Evolutionary conservation across 2,329 filamentous ascomycete genomes (phyloP).

Genomic region (Fusarium compactum): DNA sequence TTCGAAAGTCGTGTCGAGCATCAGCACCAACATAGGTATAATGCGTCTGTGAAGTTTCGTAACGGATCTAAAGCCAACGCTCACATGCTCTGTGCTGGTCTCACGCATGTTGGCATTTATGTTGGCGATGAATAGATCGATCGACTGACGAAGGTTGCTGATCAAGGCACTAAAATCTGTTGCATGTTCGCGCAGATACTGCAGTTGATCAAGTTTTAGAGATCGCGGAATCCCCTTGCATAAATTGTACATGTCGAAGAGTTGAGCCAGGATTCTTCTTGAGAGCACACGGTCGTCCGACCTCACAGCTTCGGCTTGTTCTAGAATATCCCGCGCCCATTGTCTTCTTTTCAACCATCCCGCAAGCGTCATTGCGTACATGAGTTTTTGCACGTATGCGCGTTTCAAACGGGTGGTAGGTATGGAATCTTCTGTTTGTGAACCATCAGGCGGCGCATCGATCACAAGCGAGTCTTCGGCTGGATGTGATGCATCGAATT

Average conservation of each 20-base stretch:
- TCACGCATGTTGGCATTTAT: conserved; percentile 14
- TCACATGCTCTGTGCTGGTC: neutral
- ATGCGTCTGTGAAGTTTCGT: conserved; percentile 32
- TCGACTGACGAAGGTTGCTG: conserved; percentile 13
- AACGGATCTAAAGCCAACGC: conserved; percentile 7
- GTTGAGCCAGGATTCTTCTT: conserved; percentile 22
- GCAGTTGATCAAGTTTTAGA: conserved; percentile 24
- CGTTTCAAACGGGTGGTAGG: conserved; percentile 19
- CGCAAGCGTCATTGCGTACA: conserved; percentile 7
- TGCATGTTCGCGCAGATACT: conserved; percentile 25
- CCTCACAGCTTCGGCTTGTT: neutral
- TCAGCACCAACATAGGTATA: conserved; percentile 45
- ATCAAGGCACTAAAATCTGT: conserved; percentile 9
- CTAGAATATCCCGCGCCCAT: conserved; percentile 24
- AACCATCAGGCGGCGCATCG: conserved; percentile 18
- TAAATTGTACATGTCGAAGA: conserved; percentile 28
- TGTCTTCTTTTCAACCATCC: conserved; percentile 26
- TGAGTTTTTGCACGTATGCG: conserved; percentile 14
- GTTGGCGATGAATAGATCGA: conserved; percentile 17
- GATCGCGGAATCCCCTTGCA: conserved; percentile 32
- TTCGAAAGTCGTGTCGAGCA: conserved; percentile 40
- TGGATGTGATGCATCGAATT: neutral
- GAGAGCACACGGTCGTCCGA: conserved; percentile 7
- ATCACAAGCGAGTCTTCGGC: conserved; percentile 41
- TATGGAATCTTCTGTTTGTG: neutral